Conservation (phyloP, 768 basidiomycete species). For the Hebeloma cylindrosporum region DNA sequence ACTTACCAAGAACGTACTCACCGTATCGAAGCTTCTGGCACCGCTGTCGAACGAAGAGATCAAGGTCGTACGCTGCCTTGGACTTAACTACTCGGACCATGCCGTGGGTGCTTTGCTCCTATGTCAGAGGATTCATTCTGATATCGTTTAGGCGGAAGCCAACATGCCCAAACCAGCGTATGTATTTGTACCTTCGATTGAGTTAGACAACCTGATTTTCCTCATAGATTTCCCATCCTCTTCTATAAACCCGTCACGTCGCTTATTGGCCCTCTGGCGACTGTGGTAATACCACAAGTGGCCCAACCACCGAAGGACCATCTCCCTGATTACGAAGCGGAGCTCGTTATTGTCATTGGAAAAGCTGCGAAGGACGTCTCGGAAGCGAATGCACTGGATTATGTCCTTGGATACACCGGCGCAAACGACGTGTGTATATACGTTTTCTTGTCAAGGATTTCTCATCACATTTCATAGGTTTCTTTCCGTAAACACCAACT, state of each 20-base stretch:
- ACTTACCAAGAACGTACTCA: constrained; percentile 61
- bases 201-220: background rate
- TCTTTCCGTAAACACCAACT: constrained; percentile 85
- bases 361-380: constrained; percentile 78
- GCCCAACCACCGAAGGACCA: constrained; percentile 72
- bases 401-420: constrained; percentile 80
- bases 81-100: constrained; percentile 84
- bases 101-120: constrained; percentile 45
- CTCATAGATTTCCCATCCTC: constrained; percentile 60
- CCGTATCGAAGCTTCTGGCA: constrained; percentile 67
- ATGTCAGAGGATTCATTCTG: constrained; percentile 1
- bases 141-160: constrained; percentile 54
- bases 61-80: constrained; percentile 71
- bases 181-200: too few relatives aligned
- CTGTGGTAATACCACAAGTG: constrained; percentile 62
- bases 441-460: constrained; percentile 5
- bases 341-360: constrained; percentile 80
- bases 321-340: constrained; percentile 81
- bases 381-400: constrained; percentile 79
- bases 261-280: constrained; percentile 68
- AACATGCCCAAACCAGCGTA: constrained; percentile 65
- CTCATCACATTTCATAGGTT: constrained; percentile 38
- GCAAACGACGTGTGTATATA: constrained; percentile 64
- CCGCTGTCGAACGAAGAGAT: constrained; percentile 69
- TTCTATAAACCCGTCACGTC: constrained; percentile 78